A percentile compares a stretch with the other conserved stretches of the same genome.
Conservation (phyloP, 768 basidiomycete species). For the Tulasnella sp. region DNA sequence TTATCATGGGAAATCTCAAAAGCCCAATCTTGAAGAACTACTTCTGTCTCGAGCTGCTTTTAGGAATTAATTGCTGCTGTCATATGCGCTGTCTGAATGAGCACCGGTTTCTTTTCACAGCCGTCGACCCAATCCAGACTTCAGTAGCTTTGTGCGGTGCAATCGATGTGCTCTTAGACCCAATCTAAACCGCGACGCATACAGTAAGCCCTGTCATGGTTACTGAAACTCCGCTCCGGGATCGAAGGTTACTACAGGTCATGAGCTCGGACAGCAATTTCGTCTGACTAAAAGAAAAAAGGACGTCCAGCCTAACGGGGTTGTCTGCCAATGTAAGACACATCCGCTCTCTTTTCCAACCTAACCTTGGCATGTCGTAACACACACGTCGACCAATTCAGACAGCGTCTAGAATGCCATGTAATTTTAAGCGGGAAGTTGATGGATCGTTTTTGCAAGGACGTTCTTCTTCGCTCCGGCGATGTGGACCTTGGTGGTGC, state of each 20-base stretch:
- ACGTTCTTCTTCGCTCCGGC: neutral
- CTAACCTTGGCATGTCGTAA: neutral
- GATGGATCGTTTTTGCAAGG: neutral
- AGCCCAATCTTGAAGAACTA: neutral
- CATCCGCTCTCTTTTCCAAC: neutral
- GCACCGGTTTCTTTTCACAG: neutral
- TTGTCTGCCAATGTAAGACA: neutral
- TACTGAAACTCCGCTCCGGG: neutral
- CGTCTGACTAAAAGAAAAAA: neutral
- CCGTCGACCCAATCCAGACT: neutral
- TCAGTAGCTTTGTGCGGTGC: neutral
- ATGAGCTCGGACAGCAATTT: neutral
- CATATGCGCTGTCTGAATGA: neutral
- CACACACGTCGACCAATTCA: no score
- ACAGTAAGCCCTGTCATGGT: neutral
- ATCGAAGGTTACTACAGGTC: neutral
- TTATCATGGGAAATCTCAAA: neutral
- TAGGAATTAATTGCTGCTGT: neutral
- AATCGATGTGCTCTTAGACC: slow-evolving; percentile 16
- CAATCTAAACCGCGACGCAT: neutral
- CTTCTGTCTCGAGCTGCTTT: neutral
- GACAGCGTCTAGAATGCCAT: neutral
- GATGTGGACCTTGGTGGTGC: slow-evolving; percentile 11
- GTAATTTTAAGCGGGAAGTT: neutral
- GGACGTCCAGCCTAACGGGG: neutral